These are phyloP conservation scores for Spathaspora hagerdaliae DNA, from an alignment of 805 yeast species.

Conservation along the genomic window DNA sequence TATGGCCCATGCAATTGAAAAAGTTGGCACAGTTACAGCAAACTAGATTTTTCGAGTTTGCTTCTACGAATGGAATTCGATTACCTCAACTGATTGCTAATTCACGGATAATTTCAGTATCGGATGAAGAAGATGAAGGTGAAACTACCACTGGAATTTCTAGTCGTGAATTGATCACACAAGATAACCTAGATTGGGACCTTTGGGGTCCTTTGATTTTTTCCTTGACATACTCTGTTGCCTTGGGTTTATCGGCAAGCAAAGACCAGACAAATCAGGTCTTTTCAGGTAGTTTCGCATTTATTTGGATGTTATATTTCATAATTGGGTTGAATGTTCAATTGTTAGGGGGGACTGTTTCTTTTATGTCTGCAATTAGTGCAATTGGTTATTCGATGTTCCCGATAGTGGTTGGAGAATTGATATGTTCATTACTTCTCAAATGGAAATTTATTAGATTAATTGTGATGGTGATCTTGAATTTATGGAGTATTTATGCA, in stretches of 20 bases:
- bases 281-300: conserved; percentile 60
- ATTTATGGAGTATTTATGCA: conserved; percentile 62
- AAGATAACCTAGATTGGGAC: conserved; percentile 50
- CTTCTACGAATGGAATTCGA: conserved; percentile 30
- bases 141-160: conserved; percentile 29
- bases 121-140: conserved; percentile 16
- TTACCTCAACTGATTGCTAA: conserved; percentile 31
- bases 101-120: conserved; percentile 24
- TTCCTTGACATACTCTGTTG: conserved; percentile 51
- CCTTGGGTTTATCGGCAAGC: conserved; percentile 46
- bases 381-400: conserved; percentile 69
- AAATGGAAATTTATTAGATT: conserved; percentile 47
- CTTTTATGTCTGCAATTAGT: conserved; percentile 64
- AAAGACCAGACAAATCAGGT: conserved; percentile 45
- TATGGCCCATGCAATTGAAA: conserved; percentile 42
- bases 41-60: conserved; percentile 28
- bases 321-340: conserved; percentile 64
- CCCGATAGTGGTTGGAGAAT: conserved; percentile 56
- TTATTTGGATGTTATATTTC: conserved; percentile 60
- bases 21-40: conserved; percentile 34
- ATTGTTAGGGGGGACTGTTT: conserved; percentile 56
- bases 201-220: conserved; percentile 72
- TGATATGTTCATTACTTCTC: conserved; percentile 44
- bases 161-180: conserved; percentile 11
- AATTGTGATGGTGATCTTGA: conserved; percentile 41